Evolutionary conservation across 352 stramenopile species (phyloP).

Genomic region (Phytophthora cactorum): DNA sequence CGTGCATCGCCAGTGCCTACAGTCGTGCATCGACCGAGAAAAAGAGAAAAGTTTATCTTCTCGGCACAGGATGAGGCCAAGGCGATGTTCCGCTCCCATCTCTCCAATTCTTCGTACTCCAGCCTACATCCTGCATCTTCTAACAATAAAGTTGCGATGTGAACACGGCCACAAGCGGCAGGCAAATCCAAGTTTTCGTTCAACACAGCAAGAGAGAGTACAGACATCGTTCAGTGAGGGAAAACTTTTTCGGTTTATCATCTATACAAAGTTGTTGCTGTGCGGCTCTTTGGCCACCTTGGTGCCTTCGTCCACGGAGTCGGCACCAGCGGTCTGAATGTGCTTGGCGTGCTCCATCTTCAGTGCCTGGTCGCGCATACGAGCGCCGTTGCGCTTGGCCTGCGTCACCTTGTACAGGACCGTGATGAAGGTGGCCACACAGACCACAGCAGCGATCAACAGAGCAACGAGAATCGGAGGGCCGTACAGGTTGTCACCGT

Average conservation of each 20-base stretch:
- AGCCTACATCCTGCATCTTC: conserved; percentile 11
- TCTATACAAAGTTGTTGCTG: conserved; percentile 54
- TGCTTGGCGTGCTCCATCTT: conserved; percentile 37
- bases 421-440: conserved; percentile 16
- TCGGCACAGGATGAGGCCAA: neutral
- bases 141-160: neutral
- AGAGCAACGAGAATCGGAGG: conserved; percentile 32
- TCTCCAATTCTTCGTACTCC: conserved; percentile 10
- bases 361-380: conserved; percentile 23
- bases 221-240: conserved; percentile 1
- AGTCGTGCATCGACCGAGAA: neutral
- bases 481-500: conserved; percentile 32
- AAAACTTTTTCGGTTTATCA: conserved; percentile 23
- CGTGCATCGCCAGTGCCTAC: conserved; percentile 13
- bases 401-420: conserved; percentile 37
- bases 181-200: conserved; percentile 20
- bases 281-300: conserved; percentile 34
- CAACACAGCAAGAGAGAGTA: neutral
- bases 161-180: neutral
- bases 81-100: neutral
- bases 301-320: conserved; percentile 28
- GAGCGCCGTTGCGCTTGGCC: conserved; percentile 21
- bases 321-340: conserved; percentile 18
- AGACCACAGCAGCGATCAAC: conserved; percentile 22
- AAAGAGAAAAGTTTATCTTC: neutral